These are phyloP conservation scores for Alternaria gaisen DNA, from an alignment of 2,329 filamentous ascomycete genomes.

Conservation along the genomic window DNA sequence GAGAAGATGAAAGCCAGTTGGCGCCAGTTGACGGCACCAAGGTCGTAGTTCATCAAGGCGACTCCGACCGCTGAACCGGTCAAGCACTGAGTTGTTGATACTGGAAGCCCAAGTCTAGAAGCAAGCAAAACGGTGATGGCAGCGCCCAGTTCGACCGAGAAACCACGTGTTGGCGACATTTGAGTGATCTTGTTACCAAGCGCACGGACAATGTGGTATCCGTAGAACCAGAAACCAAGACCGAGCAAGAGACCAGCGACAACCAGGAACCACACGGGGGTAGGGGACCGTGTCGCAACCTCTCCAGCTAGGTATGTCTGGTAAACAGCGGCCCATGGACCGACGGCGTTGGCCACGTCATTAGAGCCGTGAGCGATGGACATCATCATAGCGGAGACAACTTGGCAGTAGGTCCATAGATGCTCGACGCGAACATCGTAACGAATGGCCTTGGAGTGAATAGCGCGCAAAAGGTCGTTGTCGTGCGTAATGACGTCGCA, in stretches of 20 bases:
- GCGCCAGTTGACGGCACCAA: constrained; percentile 54
- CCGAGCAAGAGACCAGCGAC: constrained; percentile 63
- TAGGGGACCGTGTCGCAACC: constrained; percentile 57
- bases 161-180: constrained; percentile 66
- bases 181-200: constrained; percentile 69
- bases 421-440: constrained; percentile 60
- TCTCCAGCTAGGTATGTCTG: constrained; percentile 64
- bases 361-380: constrained; percentile 77
- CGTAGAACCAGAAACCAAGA: constrained; percentile 68
- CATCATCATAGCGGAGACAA: constrained; percentile 70
- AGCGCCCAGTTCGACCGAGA: constrained; percentile 49
- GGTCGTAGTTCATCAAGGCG: constrained; percentile 42
- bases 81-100: constrained; percentile 70
- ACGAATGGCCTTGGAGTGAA: constrained; percentile 53
- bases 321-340: constrained; percentile 69
- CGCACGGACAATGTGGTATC: constrained; percentile 70
- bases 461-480: constrained; percentile 49
- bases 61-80: constrained; percentile 36
- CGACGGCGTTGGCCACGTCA: constrained; percentile 66
- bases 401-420: constrained; percentile 56
- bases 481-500: constrained; percentile 55
- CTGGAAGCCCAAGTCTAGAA: constrained; percentile 67
- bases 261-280: constrained; percentile 68
- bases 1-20: constrained; percentile 53
- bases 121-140: constrained; percentile 71